phyloP scores from a whole-genome alignment of 1,284 basidiomycete species.

The Macrocybe sp. region DNA sequence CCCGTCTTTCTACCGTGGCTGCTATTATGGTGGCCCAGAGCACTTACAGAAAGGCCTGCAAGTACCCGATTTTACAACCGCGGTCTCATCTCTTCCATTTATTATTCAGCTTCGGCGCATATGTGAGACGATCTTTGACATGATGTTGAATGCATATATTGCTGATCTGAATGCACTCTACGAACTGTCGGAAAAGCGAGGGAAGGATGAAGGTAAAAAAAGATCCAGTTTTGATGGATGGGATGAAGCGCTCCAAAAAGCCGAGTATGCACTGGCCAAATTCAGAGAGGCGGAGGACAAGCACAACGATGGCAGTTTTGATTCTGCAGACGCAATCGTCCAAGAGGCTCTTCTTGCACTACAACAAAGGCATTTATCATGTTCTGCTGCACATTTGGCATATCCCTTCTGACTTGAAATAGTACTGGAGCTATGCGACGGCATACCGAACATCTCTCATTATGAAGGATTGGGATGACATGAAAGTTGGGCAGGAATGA shows the following conservation, averaged over 20 bases:
- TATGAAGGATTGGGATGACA: conserved; percentile 12
- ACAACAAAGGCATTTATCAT: conserved; percentile 14
- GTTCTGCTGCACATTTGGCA: conserved; percentile 1
- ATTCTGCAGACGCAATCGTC: conserved; percentile 11
- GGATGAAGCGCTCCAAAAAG: conserved; percentile 9
- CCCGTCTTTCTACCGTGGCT: conserved; percentile 14
- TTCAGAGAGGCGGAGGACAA: conserved; percentile 14
- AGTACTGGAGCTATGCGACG: conserved; percentile 11
- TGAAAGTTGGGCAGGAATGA: conserved; percentile 11
- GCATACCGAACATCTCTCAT: conserved; percentile 11
- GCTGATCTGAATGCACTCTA: conserved; percentile 11
- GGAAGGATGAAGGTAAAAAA: conserved; percentile 4
- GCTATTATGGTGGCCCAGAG: conserved; percentile 13
- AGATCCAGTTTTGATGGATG: conserved; percentile 10
- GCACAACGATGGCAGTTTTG: conserved; percentile 11
- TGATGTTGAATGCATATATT: conserved; percentile 14
- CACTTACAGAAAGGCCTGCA: conserved; percentile 14
- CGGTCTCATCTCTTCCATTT: conserved; percentile 13
- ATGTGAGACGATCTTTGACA: conserved; percentile 15
- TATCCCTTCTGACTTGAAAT: conserved; percentile 9
- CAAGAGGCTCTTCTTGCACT: conserved; percentile 12
- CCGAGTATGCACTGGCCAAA: conserved; percentile 9
- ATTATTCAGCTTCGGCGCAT: conserved; percentile 15
- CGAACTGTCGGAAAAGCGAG: conserved; percentile 6
- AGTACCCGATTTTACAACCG: conserved; percentile 11